These are phyloP conservation scores for Baudoinia panamericana DNA, from an alignment of 495 filamentous ascomycete genomes.

Conservation along the genomic window DNA sequence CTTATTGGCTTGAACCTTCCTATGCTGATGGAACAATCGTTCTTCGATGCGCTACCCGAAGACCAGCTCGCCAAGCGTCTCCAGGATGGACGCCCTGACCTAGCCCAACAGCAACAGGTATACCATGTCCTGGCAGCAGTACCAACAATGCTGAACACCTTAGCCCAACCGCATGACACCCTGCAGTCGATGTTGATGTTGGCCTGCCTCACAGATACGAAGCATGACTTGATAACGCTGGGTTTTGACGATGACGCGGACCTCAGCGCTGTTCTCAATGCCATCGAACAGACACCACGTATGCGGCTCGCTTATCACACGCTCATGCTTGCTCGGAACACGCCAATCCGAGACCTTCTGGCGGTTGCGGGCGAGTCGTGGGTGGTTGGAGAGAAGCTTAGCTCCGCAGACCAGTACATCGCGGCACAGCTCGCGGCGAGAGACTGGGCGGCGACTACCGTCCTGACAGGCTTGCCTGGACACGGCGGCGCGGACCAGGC, in stretches of 20 bases:
- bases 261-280: slow-evolving; percentile 1
- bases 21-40: slow-evolving; percentile 15
- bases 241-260: slow-evolving; percentile 2
- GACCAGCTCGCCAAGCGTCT: slow-evolving; percentile 8
- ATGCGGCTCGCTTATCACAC: slow-evolving; percentile 16
- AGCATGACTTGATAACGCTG: background rate
- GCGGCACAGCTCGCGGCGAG: slow-evolving; percentile 18
- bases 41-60: slow-evolving; percentile 21
- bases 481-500: background rate
- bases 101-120: slow-evolving; percentile 1
- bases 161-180: slow-evolving; percentile 13
- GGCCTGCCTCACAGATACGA: slow-evolving; percentile 9
- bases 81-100: background rate
- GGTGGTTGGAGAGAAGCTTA: slow-evolving; percentile 27
- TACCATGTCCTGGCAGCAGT: slow-evolving; percentile 6
- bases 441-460: slow-evolving; percentile 14
- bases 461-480: background rate
- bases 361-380: slow-evolving; percentile 29
- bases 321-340: slow-evolving; percentile 22
- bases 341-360: slow-evolving; percentile 27
- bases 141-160: background rate
- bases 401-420: slow-evolving; percentile 14
- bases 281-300: slow-evolving; percentile 12
- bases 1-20: slow-evolving; percentile 21
- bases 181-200: slow-evolving; percentile 28